Base-by-base conservation (phyloP, 2,329 filamentous ascomycete species). In the Pestalotiopsis sp. region DNA sequence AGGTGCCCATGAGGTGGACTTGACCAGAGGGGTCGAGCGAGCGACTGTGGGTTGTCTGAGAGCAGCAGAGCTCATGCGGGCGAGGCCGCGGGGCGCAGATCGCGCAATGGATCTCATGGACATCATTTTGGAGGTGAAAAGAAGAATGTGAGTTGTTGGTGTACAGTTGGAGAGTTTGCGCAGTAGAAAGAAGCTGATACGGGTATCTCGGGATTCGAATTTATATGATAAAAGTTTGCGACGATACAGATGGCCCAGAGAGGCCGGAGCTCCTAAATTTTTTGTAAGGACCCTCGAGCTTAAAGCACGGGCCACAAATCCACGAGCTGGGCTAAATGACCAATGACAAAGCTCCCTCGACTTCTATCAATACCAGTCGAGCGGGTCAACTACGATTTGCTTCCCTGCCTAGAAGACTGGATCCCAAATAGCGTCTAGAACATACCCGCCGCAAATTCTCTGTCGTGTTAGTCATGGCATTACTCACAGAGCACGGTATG, bases 51-150 rank as follows among this genome's bases (percentile, higher is more conserved):
- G 81, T 78, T 85, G 85, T 74, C 86, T 82, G 70, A 86, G 75
- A 63, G 87, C 81, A 66, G 85, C 80, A 68, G 83, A 80, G 71
- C 87, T 83, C 71, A 91, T 77, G 74, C 91, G 88, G 74, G 87
- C 83, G 66, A 91, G 75, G 68, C 86, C 84, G 78, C 91, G 89
- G 75, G 92, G 91, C 78, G 90, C 88, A 64, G 90, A 87, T 79
- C 92, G 91, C 77, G 88, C 85, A 72, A 92, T 78, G 70, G 86
- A 83, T 79, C 92, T 87, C 73, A 93, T 83, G 73, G 91, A 91
- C 78, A 94, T 84, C 92, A 94, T 94, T 73, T 76, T 87, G 80
- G 6, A 36, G 31, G 31, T 36, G 6, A 7, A 9, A 49, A 17
- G 62, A 23, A 39, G 5, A 11, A 45, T 59, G 13, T 38, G 63